A percentile compares a stretch with the other conserved stretches of the same genome.
phyloP scores from a whole-genome alignment of 148 eudicot genomes.

The Dysphania ambrosioides region DNA sequence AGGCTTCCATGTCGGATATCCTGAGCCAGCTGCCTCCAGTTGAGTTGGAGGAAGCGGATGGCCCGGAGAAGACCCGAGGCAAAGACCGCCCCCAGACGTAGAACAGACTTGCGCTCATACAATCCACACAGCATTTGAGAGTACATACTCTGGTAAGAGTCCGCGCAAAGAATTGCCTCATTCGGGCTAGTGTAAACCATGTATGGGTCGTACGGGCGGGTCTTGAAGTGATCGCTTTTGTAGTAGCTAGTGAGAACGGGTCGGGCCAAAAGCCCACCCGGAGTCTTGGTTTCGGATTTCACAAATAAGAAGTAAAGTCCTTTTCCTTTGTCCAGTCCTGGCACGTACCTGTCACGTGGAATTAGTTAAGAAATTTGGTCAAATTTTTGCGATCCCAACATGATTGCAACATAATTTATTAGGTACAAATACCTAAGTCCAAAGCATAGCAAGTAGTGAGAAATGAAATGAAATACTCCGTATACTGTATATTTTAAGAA shows the following conservation, averaged over 20 bases:
- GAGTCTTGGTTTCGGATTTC: slow-evolving; percentile 74
- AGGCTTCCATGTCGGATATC: slow-evolving; percentile 62
- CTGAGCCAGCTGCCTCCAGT: slow-evolving; percentile 48
- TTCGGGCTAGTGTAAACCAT: slow-evolving; percentile 74
- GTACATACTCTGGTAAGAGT: slow-evolving; percentile 84
- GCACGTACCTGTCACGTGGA: slow-evolving; percentile 57
- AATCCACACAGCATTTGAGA: slow-evolving; percentile 85
- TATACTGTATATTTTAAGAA: no score
- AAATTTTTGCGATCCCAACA: slow-evolving; percentile 17
- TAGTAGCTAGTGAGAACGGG: slow-evolving; percentile 86
- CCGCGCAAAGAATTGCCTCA: slow-evolving; percentile 75
- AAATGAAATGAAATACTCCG: no score
- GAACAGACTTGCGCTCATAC: slow-evolving; percentile 54
- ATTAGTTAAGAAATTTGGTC: slow-evolving; percentile 7
- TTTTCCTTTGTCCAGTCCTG: slow-evolving; percentile 78
- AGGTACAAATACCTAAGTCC: slow-evolving; percentile 9
- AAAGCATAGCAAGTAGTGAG: not conserved
- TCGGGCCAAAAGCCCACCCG: slow-evolving; percentile 81
- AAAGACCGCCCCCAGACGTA: slow-evolving; percentile 78
- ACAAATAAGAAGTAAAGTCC: slow-evolving; percentile 79
- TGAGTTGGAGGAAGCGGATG: slow-evolving; percentile 84
- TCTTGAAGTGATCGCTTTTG: slow-evolving; percentile 79
- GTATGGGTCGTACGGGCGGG: slow-evolving; percentile 76
- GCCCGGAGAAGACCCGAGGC: slow-evolving; percentile 89
- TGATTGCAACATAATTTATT: slow-evolving; percentile 31